phyloP scores from a whole-genome alignment of 2,329 filamentous ascomycete species.

The Lecanosticta acicola region DNA sequence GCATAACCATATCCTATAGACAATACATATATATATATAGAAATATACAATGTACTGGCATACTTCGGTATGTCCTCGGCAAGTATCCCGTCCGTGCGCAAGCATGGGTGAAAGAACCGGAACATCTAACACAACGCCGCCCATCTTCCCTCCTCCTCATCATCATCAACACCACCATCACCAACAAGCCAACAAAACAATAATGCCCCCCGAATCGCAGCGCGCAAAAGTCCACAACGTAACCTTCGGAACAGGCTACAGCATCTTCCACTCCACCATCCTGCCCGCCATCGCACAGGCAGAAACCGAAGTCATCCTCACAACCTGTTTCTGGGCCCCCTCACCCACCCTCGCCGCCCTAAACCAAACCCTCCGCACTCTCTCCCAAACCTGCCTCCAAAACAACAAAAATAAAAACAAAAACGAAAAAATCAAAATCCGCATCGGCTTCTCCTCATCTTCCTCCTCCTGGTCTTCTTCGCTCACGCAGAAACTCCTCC shows the following conservation, averaged over 20 bases:
- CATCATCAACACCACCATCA: background rate
- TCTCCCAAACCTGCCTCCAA: conserved; percentile 49
- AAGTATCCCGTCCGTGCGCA: too few species aligned
- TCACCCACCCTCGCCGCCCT: conserved; percentile 58
- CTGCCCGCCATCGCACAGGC: conserved; percentile 58
- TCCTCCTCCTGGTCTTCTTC: too few species aligned
- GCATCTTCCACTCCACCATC: conserved; percentile 42
- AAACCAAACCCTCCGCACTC: conserved; percentile 50
- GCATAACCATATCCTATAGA: too few species aligned
- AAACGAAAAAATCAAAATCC: conserved; percentile 51
- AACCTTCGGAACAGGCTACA: conserved; percentile 41
- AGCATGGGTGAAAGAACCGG: too few species aligned
- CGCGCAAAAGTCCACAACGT: conserved; percentile 33
- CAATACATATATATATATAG: too few species aligned
- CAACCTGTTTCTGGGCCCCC: conserved; percentile 76
- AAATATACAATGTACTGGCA: too few species aligned
- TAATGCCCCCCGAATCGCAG: too few species aligned
- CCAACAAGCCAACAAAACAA: conserved; percentile 2
- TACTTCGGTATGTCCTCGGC: too few species aligned
- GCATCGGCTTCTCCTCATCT: conserved; percentile 74
- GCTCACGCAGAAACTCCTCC: conserved; percentile 66
- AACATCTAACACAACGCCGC: too few species aligned
- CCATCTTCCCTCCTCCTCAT: too few species aligned
- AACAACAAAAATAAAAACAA: conserved; percentile 24
- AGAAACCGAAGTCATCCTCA: conserved; percentile 62